Conservation (phyloP, 768 basidiomycete species). For the Dacryopinax primogenitus region DNA sequence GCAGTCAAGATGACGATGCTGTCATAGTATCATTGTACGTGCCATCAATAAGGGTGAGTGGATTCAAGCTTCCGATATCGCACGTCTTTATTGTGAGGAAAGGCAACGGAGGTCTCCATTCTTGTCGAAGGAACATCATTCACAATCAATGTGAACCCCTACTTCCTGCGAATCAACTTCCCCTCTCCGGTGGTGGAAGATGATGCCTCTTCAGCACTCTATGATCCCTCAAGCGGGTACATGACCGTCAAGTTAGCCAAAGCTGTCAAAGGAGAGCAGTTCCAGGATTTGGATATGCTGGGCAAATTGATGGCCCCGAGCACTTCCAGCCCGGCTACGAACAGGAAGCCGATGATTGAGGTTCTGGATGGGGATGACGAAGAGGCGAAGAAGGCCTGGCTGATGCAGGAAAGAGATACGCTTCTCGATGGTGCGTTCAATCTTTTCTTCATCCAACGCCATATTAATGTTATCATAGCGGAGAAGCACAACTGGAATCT, state of each 20-base stretch:
- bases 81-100: slow-evolving; percentile 19
- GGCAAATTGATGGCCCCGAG: slow-evolving; percentile 60
- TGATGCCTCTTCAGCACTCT: slow-evolving; percentile 50
- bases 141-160: slow-evolving; percentile 68
- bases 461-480: slow-evolving; percentile 33
- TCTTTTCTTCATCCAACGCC: neutral
- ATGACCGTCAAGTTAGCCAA: slow-evolving; percentile 64
- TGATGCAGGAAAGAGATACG: slow-evolving; percentile 41
- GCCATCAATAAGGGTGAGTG: slow-evolving; percentile 46
- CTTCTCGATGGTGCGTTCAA: slow-evolving; percentile 40
- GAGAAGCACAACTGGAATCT: slow-evolving; percentile 68
- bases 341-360: slow-evolving; percentile 12
- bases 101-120: slow-evolving; percentile 76
- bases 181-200: slow-evolving; percentile 56
- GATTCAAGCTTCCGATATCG: neutral
- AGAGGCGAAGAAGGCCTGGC: slow-evolving; percentile 35
- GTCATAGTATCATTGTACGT: slow-evolving; percentile 52
- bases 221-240: slow-evolving; percentile 67
- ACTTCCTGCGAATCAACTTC: slow-evolving; percentile 71
- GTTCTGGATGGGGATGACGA: slow-evolving; percentile 29
- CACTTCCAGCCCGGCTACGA: slow-evolving; percentile 27
- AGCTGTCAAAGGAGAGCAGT: slow-evolving; percentile 48
- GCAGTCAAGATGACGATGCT: slow-evolving; percentile 46
- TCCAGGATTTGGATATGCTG: slow-evolving; percentile 65
- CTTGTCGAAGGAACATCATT: slow-evolving; percentile 55